These are phyloP conservation scores for Candida succiphila DNA, from an alignment of 805 yeast genomes.

Conservation along the genomic window DNA sequence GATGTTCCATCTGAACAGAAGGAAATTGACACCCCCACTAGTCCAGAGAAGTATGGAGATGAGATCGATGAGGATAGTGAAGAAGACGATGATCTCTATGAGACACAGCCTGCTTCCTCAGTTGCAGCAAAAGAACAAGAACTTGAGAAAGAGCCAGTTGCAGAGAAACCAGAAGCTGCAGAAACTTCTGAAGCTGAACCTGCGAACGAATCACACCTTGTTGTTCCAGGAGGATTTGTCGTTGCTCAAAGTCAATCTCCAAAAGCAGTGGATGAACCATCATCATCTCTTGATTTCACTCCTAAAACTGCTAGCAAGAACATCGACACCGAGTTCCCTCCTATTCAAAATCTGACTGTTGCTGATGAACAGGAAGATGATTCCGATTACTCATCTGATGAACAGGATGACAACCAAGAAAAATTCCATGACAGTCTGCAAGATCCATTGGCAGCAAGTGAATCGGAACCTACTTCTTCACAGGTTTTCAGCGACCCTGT, in stretches of 20 bases:
- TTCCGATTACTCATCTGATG: slow-evolving; percentile 24
- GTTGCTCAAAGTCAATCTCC: slow-evolving; percentile 5
- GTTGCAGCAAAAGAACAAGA: background rate
- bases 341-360: slow-evolving; percentile 44
- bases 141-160: slow-evolving; percentile 1
- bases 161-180: background rate
- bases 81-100: background rate
- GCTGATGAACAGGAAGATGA: slow-evolving; percentile 31
- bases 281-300: background rate
- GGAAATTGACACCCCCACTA: background rate
- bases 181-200: background rate
- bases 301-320: slow-evolving; percentile 2
- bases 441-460: slow-evolving; percentile 7
- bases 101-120: background rate
- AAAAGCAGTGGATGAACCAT: background rate
- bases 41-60: background rate
- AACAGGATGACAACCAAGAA: background rate
- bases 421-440: slow-evolving; percentile 1
- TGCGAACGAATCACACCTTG: background rate
- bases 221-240: background rate
- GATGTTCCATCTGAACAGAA: too few relatives aligned
- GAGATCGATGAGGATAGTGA: background rate
- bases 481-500: slow-evolving; percentile 4
- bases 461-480: slow-evolving; percentile 8
- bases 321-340: slow-evolving; percentile 46